These are phyloP conservation scores for Cercospora canescens DNA, from an alignment of 2,329 filamentous ascomycete species.

Conservation along the genomic window DNA sequence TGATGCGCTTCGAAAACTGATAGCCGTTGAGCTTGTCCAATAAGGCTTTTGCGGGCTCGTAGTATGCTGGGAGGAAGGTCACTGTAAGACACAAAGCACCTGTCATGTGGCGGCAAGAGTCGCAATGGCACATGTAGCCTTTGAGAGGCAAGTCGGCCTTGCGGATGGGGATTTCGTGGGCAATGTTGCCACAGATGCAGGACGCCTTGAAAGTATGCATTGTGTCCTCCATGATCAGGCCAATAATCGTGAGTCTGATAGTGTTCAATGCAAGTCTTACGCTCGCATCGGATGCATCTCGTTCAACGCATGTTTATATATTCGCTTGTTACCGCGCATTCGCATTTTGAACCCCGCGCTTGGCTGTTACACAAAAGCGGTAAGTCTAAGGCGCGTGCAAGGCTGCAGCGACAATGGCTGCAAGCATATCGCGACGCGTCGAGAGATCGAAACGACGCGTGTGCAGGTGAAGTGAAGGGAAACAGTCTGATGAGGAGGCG, in stretches of 20 bases:
- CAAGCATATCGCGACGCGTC: not conserved
- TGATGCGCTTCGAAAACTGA: slow-evolving; percentile 43
- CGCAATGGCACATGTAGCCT: slow-evolving; percentile 54
- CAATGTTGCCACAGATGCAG: slow-evolving; percentile 42
- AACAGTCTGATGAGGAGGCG: not conserved
- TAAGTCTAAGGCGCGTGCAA: not conserved
- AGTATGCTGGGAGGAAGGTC: slow-evolving; percentile 40
- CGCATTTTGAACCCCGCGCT: not conserved
- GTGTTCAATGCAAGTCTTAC: not conserved
- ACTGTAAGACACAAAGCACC: slow-evolving; percentile 50
- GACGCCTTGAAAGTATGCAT: slow-evolving; percentile 25
- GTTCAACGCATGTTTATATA: not conserved
- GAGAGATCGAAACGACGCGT: not conserved
- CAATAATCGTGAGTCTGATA: not conserved
- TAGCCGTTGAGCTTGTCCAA: slow-evolving; percentile 45
- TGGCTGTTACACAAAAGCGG: not conserved
- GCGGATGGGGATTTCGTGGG: slow-evolving; percentile 38
- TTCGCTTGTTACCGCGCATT: not conserved
- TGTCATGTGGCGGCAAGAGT: slow-evolving; percentile 49
- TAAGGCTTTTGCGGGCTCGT: slow-evolving; percentile 28
- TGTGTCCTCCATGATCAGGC: slow-evolving; percentile 14
- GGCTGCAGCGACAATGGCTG: not conserved
- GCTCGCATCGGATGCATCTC: not conserved
- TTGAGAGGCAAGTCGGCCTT: slow-evolving; percentile 39
- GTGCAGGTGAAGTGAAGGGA: not conserved